A percentile compares a stretch with the other conserved stretches of the same genome.
Conservation (phyloP, 2,329 filamentous ascomycete species). For the Botryotinia convoluta region DNA sequence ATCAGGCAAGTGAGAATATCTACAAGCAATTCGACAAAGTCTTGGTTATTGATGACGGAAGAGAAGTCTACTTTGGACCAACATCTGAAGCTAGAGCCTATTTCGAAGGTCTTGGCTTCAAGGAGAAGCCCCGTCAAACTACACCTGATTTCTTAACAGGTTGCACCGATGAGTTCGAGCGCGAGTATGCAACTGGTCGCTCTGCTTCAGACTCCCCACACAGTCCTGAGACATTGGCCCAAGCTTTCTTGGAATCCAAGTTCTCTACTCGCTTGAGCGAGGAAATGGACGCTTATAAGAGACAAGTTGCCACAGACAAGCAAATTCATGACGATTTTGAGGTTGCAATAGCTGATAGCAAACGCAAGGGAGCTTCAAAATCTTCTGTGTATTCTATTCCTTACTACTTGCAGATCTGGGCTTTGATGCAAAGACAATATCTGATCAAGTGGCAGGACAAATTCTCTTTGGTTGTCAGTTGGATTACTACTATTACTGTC, state of each 20-base stretch:
- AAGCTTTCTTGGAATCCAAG: slow-evolving; percentile 66
- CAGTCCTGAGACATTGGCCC: slow-evolving; percentile 61
- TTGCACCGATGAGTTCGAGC: slow-evolving; percentile 66
- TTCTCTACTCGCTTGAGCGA: slow-evolving; percentile 54
- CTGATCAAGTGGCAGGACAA: slow-evolving; percentile 83
- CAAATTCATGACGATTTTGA: slow-evolving; percentile 73
- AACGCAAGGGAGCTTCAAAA: slow-evolving; percentile 68
- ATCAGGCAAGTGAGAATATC: slow-evolving; percentile 68
- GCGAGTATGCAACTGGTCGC: slow-evolving; percentile 68
- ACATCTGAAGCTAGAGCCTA: slow-evolving; percentile 61
- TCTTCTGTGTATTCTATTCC: slow-evolving; percentile 80
- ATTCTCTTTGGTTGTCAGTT: slow-evolving; percentile 71
- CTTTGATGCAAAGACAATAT: slow-evolving; percentile 80
- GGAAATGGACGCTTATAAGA: slow-evolving; percentile 69
- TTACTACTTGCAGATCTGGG: slow-evolving; percentile 80
- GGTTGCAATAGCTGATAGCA: slow-evolving; percentile 71
- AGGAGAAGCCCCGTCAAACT: slow-evolving; percentile 56
- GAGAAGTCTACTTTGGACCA: slow-evolving; percentile 64
- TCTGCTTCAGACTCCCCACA: slow-evolving; percentile 66
- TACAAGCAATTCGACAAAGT: slow-evolving; percentile 79
- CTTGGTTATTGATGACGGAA: slow-evolving; percentile 70
- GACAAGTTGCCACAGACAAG: slow-evolving; percentile 61
- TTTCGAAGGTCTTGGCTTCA: slow-evolving; percentile 63
- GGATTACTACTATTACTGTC: slow-evolving; percentile 68
- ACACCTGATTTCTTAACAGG: slow-evolving; percentile 78